Conservation (phyloP, 352 stramenopile species). For the Globisporangium polare region DNA sequence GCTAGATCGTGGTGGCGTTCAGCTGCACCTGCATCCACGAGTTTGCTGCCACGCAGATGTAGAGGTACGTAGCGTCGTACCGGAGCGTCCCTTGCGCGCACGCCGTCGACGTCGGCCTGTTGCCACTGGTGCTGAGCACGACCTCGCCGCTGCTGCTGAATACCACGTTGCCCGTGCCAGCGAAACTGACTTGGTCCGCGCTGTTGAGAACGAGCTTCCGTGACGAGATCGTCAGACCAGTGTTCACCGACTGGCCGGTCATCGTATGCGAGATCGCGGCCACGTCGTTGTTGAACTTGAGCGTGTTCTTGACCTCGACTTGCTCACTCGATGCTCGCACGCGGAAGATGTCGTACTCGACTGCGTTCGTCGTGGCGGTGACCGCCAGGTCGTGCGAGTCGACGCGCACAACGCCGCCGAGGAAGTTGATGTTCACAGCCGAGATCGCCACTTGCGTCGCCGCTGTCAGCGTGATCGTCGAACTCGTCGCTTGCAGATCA, state of each 20-base stretch:
- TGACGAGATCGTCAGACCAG: constrained; percentile 33
- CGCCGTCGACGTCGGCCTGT: constrained; percentile 11
- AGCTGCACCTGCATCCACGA: constrained; percentile 14
- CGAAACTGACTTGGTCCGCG: not conserved
- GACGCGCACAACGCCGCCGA: constrained; percentile 39
- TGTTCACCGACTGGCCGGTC: constrained; percentile 2
- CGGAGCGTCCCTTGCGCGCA: constrained; percentile 29
- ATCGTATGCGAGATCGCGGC: constrained; percentile 31
- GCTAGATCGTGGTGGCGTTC: not conserved
- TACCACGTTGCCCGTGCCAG: constrained; percentile 22
- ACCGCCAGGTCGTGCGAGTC: constrained; percentile 42
- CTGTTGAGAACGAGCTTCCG: constrained; percentile 29
- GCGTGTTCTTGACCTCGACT: constrained; percentile 26
- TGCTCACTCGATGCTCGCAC: constrained; percentile 23
- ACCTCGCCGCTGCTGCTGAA: constrained; percentile 14
- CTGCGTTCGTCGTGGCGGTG: constrained; percentile 17
- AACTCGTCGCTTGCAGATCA: constrained; percentile 33
- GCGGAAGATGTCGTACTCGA: constrained; percentile 24
- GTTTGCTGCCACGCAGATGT: constrained; percentile 27
- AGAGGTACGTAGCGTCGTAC: constrained; percentile 28
- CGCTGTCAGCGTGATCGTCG: constrained; percentile 37
- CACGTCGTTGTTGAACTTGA: constrained; percentile 23
- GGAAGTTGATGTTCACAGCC: constrained; percentile 35
- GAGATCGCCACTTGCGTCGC: constrained; percentile 39
- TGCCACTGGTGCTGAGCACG: constrained; percentile 9